Evolutionary conservation across 2,329 filamentous ascomycete species (phyloP).

Genomic region (Acrocalymma vagum): DNA sequence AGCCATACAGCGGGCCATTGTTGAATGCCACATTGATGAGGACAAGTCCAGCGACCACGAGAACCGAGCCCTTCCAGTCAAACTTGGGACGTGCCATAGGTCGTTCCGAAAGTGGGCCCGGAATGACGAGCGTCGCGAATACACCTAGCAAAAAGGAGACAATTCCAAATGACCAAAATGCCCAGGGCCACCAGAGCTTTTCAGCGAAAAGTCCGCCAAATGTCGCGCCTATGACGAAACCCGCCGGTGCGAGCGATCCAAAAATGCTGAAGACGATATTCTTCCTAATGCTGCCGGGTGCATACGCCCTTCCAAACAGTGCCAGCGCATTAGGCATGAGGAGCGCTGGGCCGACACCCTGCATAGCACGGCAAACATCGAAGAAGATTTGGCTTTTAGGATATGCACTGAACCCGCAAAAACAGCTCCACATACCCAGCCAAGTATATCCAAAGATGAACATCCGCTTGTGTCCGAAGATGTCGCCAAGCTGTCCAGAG

Average conservation of each 20-base stretch:
- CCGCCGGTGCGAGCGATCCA: conserved; percentile 56
- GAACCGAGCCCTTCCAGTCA: conserved; percentile 54
- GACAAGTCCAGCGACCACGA: conserved; percentile 64
- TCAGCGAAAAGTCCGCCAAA: conserved; percentile 50
- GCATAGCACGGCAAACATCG: conserved; percentile 43
- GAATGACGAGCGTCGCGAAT: conserved; percentile 50
- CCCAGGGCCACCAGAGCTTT: conserved; percentile 61
- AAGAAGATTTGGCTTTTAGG: conserved; percentile 41
- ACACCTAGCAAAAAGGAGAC: conserved; percentile 46
- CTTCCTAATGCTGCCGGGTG: conserved; percentile 66
- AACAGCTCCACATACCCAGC: conserved; percentile 57
- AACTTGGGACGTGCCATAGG: conserved; percentile 40
- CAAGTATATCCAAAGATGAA: conserved; percentile 59
- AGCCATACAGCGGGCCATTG: conserved; percentile 67
- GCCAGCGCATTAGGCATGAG: conserved; percentile 70
- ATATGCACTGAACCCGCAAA: conserved; percentile 56
- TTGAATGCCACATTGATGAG: conserved; percentile 75
- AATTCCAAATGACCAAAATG: conserved; percentile 55
- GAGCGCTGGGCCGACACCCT: conserved; percentile 64
- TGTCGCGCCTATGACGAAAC: conserved; percentile 50
- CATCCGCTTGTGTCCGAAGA: conserved; percentile 59
- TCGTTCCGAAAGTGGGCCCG: conserved; percentile 26
- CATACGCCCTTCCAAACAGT: conserved; percentile 64
- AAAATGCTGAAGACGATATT: conserved; percentile 66
- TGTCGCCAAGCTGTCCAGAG: conserved; percentile 58